Conservation (phyloP, 139 green algal genomes). For the Micromonas commoda region DNA sequence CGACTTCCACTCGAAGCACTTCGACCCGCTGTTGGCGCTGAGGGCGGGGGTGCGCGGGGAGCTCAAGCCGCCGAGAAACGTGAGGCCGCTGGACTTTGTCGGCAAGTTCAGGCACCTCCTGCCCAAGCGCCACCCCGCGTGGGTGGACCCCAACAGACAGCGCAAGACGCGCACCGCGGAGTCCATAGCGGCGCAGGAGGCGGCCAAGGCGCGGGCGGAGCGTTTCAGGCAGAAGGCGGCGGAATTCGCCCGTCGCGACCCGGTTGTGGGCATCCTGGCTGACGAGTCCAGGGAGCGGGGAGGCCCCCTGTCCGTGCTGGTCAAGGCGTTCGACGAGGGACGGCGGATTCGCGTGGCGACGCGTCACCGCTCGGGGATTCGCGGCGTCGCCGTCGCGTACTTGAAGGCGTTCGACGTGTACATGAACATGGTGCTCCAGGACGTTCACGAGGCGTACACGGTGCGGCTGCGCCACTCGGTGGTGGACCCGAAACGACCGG, state of each 20-base stretch:
- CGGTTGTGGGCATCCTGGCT: background rate
- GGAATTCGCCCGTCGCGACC: too few relatives aligned
- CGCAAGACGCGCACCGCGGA: background rate
- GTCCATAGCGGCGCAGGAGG: background rate
- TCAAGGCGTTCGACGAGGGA: background rate
- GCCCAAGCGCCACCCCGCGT: background rate
- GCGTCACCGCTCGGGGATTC: background rate
- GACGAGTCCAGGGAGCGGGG: background rate
- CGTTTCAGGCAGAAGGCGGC: background rate
- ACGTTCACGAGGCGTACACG: slow-evolving; percentile 70
- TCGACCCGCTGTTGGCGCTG: background rate
- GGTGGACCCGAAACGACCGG: background rate
- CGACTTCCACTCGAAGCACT: background rate
- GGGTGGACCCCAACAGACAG: background rate
- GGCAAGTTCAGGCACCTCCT: background rate
- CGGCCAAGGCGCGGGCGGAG: background rate
- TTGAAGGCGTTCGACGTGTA: slow-evolving; percentile 82
- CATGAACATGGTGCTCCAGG: slow-evolving; percentile 99
- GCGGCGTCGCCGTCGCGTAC: background rate
- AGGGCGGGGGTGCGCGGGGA: too few relatives aligned
- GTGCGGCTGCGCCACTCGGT: background rate
- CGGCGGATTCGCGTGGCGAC: background rate
- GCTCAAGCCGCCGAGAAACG: too few relatives aligned
- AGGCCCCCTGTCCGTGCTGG: background rate
- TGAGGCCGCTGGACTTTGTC: background rate